phyloP scores from a whole-genome alignment of 2,329 filamentous ascomycete species.

The Helotiales sp. region DNA sequence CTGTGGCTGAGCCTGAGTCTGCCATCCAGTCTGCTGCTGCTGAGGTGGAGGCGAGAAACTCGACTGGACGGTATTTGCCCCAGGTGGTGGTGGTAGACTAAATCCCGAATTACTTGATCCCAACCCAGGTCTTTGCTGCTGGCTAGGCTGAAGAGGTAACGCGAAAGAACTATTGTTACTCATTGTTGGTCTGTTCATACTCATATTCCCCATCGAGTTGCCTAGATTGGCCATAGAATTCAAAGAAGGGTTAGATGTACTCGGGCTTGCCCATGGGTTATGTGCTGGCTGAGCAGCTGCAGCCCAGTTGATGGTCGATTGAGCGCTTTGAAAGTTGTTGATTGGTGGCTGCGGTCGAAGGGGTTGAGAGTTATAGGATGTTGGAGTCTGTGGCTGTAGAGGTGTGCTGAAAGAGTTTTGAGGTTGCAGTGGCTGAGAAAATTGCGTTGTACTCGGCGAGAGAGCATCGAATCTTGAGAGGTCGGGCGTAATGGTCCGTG shows the following conservation, averaged over 20 bases:
- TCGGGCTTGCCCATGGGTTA: conserved; percentile 52
- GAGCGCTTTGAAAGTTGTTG: conserved; percentile 19
- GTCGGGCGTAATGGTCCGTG: conserved; percentile 60
- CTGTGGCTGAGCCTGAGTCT: conserved; percentile 21
- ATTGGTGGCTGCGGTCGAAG: conserved; percentile 23
- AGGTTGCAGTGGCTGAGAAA: conserved; percentile 52
- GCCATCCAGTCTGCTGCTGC: neutral
- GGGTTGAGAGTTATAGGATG: conserved; percentile 17
- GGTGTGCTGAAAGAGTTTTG: conserved; percentile 44
- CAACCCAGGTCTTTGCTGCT: conserved; percentile 10
- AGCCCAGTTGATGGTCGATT: conserved; percentile 50
- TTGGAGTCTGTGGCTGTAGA: conserved; percentile 20
- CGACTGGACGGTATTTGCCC: conserved; percentile 13
- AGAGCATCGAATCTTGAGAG: conserved; percentile 55
- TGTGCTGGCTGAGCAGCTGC: conserved; percentile 41
- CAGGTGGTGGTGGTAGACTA: conserved; percentile 33
- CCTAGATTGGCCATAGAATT: conserved; percentile 40
- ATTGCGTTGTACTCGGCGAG: conserved; percentile 61
- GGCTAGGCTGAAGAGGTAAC: conserved; percentile 44
- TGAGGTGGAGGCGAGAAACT: neutral
- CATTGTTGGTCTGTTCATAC: conserved; percentile 44
- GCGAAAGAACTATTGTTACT: conserved; percentile 52
- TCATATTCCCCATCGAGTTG: conserved; percentile 49
- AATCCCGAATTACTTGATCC: conserved; percentile 38
- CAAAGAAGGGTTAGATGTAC: conserved; percentile 34